A percentile compares a stretch with the other conserved stretches of the same genome.
These are phyloP conservation scores for Scheffersomyces lignosus DNA, from an alignment of 805 yeast genomes.

Conservation along the genomic window DNA sequence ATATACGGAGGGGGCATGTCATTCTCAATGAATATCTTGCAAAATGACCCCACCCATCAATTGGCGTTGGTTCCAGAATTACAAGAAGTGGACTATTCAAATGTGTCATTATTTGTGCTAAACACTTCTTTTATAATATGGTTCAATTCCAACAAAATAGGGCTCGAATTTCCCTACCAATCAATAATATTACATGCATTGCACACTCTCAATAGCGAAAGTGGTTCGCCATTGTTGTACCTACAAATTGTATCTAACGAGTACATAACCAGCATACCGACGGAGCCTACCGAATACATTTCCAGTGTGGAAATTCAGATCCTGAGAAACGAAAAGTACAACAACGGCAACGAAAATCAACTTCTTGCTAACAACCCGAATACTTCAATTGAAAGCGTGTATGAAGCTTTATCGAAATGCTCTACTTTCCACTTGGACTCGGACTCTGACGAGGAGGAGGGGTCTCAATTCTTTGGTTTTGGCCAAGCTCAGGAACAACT, in stretches of 20 bases:
- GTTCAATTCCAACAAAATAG: conserved; percentile 19
- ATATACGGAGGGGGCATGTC: conserved; percentile 38
- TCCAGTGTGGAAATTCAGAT: conserved; percentile 21
- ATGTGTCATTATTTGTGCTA: conserved; percentile 30
- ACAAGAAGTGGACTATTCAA: conserved; percentile 6
- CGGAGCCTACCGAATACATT: conserved; percentile 14
- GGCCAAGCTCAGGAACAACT: conserved; percentile 8
- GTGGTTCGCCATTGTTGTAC: conserved; percentile 21
- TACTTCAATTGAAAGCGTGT: conserved; percentile 17
- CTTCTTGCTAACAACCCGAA: conserved; percentile 9
- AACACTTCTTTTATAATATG: conserved; percentile 36
- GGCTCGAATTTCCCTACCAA: conserved; percentile 37
- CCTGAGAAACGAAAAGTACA: conserved; percentile 1
- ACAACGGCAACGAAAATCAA: conserved; percentile 5
- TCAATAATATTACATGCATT: conserved; percentile 35
- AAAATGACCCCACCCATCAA: conserved; percentile 13
- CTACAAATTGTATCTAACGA: conserved; percentile 31
- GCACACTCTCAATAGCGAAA: conserved; percentile 12
- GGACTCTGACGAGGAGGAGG: conserved; percentile 18
- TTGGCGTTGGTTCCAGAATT: conserved; percentile 12
- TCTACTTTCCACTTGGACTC: conserved; percentile 38
- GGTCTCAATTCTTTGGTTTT: not conserved
- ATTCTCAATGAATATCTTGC: conserved; percentile 11
- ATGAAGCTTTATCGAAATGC: conserved; percentile 37
- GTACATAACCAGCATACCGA: conserved; percentile 9